Percentiles rank a stretch among this genome's conserved stretches.
Evolutionary conservation across 2,329 filamentous ascomycete genomes (phyloP).

Genomic region (Onygenales sp.): DNA sequence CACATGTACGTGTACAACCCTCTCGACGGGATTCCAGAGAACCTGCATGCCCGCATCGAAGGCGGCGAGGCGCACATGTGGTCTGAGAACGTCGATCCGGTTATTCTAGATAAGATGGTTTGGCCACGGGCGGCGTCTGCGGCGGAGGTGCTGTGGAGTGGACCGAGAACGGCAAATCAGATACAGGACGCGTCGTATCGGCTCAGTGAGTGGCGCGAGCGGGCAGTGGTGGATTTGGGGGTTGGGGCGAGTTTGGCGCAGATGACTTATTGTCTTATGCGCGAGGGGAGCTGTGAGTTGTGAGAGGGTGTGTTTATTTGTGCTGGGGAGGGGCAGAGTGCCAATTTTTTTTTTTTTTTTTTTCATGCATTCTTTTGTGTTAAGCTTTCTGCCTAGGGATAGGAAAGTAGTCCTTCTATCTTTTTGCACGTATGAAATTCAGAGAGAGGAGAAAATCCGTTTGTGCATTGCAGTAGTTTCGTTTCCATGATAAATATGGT

Average conservation of each 20-base stretch:
- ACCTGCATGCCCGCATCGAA: slow-evolving; percentile 57
- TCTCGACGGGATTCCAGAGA: slow-evolving; percentile 49
- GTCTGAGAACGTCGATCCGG: slow-evolving; percentile 66
- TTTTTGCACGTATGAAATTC: too few relatives aligned
- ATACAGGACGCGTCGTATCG: slow-evolving; percentile 55
- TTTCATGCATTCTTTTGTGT: too few relatives aligned
- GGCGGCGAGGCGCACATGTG: slow-evolving; percentile 78
- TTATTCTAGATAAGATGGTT: slow-evolving; percentile 64
- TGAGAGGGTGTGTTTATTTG: background rate
- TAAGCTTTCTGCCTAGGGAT: too few relatives aligned
- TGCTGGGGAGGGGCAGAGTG: too few relatives aligned
- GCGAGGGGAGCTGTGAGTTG: slow-evolving; percentile 10
- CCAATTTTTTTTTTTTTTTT: background rate
- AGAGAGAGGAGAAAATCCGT: too few relatives aligned
- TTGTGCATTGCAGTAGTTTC: too few relatives aligned
- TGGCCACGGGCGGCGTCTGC: slow-evolving; percentile 71
- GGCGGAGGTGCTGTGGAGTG: slow-evolving; percentile 73
- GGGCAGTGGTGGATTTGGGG: slow-evolving; percentile 56
- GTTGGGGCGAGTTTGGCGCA: slow-evolving; percentile 57
- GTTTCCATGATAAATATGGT: too few relatives aligned
- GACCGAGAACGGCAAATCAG: slow-evolving; percentile 29
- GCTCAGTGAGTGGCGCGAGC: slow-evolving; percentile 65
- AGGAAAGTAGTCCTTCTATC: too few relatives aligned
- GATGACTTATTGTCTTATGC: slow-evolving; percentile 58
- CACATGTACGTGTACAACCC: slow-evolving; percentile 75